Percentiles rank a stretch among this genome's conserved stretches.
These are phyloP conservation scores for Leishmania guyanensis DNA, from an alignment of 208 protist genomes.

Conservation along the genomic window DNA sequence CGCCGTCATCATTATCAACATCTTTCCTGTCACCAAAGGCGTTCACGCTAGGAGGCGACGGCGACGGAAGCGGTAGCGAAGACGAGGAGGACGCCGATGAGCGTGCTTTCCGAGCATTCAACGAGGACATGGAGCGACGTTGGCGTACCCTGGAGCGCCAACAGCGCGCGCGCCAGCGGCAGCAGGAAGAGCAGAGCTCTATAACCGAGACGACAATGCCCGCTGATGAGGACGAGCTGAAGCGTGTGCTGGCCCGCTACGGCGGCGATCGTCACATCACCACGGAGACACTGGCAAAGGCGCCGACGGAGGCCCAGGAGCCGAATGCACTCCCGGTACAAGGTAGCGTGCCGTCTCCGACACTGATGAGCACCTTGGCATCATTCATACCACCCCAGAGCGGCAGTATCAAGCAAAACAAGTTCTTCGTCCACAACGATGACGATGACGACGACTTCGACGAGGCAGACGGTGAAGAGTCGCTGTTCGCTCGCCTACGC, in stretches of 20 bases:
- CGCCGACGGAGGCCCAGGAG: background rate
- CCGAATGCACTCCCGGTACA: background rate
- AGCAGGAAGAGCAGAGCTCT: slow-evolving; percentile 13
- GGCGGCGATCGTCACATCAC: slow-evolving; percentile 12
- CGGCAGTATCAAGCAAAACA: slow-evolving; percentile 7
- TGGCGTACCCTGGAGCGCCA: slow-evolving; percentile 33
- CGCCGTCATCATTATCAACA: slow-evolving; percentile 2
- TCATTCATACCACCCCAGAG: background rate
- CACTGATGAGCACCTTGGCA: background rate
- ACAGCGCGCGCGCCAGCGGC: slow-evolving; percentile 27
- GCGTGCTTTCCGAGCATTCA: slow-evolving; percentile 24
- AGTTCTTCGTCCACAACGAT: slow-evolving; percentile 15
- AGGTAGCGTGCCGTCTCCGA: background rate
- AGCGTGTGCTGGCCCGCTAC: slow-evolving; percentile 31
- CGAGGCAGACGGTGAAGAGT: background rate
- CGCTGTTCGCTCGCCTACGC: background rate
- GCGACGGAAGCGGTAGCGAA: background rate
- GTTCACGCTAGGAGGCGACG: slow-evolving; percentile 1
- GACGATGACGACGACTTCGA: slow-evolving; percentile 3
- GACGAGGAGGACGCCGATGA: slow-evolving; percentile 30
- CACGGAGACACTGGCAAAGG: background rate
- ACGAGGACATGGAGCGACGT: slow-evolving; percentile 31
- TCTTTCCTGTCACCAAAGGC: background rate
- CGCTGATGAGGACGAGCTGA: slow-evolving; percentile 13
- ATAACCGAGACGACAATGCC: background rate